Evolutionary conservation across 139 green algal species (phyloP).

Genomic region (Gonium pectorale): DNA sequence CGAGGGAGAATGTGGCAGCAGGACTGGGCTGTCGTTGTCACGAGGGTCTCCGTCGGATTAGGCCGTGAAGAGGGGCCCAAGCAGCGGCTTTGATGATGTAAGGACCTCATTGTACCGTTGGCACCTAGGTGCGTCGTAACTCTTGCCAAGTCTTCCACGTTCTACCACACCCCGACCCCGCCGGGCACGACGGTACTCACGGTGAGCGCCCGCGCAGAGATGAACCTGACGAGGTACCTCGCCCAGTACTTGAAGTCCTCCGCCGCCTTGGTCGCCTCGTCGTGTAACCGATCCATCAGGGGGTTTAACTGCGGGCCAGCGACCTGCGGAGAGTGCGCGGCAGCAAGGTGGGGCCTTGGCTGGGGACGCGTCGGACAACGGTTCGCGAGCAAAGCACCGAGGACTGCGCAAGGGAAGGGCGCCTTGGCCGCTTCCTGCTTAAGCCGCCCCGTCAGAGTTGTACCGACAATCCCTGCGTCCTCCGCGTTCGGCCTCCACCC

Average conservation of each 20-base stretch:
- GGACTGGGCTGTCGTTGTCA: not conserved
- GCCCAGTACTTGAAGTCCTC: not conserved
- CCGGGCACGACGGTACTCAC: not conserved
- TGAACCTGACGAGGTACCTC: slow-evolving; percentile 8
- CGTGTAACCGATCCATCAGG: not conserved
- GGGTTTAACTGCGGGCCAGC: not conserved
- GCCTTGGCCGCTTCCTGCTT: not conserved
- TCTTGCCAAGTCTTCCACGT: not conserved
- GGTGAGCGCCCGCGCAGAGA: slow-evolving; percentile 16
- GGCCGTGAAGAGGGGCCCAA: not conserved
- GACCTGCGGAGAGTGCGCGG: no score
- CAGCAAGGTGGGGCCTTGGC: no score
- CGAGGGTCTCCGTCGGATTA: no score
- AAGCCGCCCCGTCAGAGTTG: no score
- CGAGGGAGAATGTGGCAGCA: not conserved
- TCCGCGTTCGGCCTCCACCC: no score
- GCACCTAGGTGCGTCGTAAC: no score
- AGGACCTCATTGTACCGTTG: no score
- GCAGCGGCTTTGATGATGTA: no score
- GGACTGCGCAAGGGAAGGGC: no score
- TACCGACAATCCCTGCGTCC: no score
- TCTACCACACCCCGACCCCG: not conserved
- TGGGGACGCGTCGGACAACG: not conserved
- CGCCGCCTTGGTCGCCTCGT: not conserved
- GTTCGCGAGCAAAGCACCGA: not conserved